These are phyloP conservation scores for Plantago lanceolata DNA, from an alignment of 305 asterid genomes.

Conservation along the genomic window DNA sequence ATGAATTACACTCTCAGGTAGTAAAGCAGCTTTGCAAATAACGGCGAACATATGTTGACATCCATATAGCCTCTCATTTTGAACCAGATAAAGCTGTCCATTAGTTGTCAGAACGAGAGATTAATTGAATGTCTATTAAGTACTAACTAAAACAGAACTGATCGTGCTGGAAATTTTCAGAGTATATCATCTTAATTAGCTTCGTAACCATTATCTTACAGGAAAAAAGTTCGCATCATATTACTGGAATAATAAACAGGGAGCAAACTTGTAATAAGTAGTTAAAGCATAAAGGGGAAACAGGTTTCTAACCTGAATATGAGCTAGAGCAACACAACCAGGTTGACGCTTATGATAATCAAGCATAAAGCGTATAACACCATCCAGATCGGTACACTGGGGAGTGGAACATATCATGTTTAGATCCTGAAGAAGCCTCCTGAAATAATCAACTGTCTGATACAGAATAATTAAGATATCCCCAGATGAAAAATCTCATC, in stretches of 20 bases:
- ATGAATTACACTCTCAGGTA: constrained; percentile 59
- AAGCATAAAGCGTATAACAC: constrained; percentile 61
- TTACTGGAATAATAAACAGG: neutral
- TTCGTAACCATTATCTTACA: neutral
- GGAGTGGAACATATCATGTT: constrained; percentile 61
- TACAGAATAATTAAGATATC: constrained; percentile 21
- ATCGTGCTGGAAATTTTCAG: neutral
- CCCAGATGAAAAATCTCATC: constrained; percentile 5
- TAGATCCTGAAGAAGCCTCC: constrained; percentile 90
- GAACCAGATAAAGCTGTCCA: constrained; percentile 83
- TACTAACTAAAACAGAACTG: no score
- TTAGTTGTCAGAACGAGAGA: constrained; percentile 22
- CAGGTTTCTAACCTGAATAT: constrained; percentile 58
- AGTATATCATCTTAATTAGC: neutral
- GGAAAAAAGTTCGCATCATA: neutral
- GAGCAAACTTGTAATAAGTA: constrained; percentile 12
- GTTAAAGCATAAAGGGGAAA: constrained; percentile 14
- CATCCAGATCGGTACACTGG: constrained; percentile 63
- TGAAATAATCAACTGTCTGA: constrained; percentile 83
- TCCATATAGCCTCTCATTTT: constrained; percentile 94
- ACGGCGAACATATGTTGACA: constrained; percentile 66
- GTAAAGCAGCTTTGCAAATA: constrained; percentile 77
- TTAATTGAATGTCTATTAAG: neutral
- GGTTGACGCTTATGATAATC: constrained; percentile 76
- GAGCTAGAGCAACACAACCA: constrained; percentile 78